These are phyloP conservation scores for Fusarium sp. DNA, from an alignment of 2,329 filamentous ascomycete species.

Conservation along the genomic window DNA sequence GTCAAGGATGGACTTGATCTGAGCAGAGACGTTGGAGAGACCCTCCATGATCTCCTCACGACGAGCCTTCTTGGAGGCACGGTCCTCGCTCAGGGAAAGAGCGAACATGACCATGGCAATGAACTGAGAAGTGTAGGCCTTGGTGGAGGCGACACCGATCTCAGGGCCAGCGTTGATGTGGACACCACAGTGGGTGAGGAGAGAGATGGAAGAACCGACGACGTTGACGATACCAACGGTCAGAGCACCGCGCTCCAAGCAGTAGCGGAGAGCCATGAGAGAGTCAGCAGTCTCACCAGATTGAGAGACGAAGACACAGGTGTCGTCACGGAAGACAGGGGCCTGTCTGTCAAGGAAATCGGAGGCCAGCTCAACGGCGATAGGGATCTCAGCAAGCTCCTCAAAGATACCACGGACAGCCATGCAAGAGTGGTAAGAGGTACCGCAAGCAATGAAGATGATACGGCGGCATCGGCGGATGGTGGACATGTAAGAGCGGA, in stretches of 20 bases:
- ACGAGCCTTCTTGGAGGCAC: conserved; percentile 91
- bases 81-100: conserved; percentile 93
- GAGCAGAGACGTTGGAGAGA: conserved; percentile 84
- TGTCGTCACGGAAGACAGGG: conserved; percentile 99
- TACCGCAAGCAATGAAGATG: conserved; percentile 99
- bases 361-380: conserved; percentile 94
- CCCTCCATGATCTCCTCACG: conserved; percentile 97
- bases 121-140: conserved; percentile 99
- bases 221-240: conserved; percentile 99
- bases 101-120: conserved; percentile 99
- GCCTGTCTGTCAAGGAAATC: conserved; percentile 98
- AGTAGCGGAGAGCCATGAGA: conserved; percentile 96
- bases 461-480: conserved; percentile 97
- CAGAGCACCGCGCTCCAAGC: conserved; percentile 94
- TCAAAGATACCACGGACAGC: conserved; percentile 98
- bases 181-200: conserved; percentile 99
- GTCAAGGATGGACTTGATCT: conserved; percentile 92
- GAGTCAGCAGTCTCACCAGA: conserved; percentile 99
- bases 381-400: conserved; percentile 97
- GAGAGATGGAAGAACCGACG: conserved; percentile 97
- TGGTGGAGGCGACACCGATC: conserved; percentile 98
- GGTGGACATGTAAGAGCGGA: conserved; percentile 95
- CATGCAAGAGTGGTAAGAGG: conserved; percentile 99
- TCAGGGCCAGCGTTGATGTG: conserved; percentile 99
- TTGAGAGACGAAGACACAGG: conserved; percentile 98